Percentiles rank a stretch among this genome's conserved stretches.
These are phyloP conservation scores for Styphnolobium japonicum DNA, from an alignment of 306 rosid species.

Conservation along the genomic window DNA sequence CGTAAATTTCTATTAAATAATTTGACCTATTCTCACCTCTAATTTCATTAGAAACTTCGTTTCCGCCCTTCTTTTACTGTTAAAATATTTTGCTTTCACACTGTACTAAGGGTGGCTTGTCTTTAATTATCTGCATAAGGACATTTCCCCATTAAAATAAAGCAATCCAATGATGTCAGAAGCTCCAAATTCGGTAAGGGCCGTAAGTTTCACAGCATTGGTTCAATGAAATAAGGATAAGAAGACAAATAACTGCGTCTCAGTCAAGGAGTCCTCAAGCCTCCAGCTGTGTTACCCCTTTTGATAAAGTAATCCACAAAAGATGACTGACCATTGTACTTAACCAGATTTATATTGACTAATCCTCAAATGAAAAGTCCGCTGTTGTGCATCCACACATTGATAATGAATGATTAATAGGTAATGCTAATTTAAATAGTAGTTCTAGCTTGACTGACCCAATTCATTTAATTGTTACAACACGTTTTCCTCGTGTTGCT, in stretches of 20 bases:
- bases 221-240: constrained; percentile 4
- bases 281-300: background rate
- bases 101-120: background rate
- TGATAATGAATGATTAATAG: background rate
- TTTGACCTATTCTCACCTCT: too few species aligned
- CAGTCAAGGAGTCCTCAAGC: background rate
- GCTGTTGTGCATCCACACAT: background rate
- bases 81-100: background rate
- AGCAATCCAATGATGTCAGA: background rate
- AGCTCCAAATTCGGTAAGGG: background rate
- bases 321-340: background rate
- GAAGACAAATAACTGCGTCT: constrained; percentile 13
- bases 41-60: background rate
- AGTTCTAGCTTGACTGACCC: background rate
- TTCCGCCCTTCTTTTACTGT: background rate
- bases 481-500: background rate
- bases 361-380: background rate
- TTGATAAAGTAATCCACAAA: background rate
- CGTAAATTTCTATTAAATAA: too few species aligned
- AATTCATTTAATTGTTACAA: too few species aligned
- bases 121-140: background rate
- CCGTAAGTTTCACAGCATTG: constrained; percentile 2
- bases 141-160: background rate
- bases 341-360: background rate
- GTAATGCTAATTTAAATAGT: background rate